Percentiles rank a stretch among this genome's conserved stretches.
phyloP scores from a whole-genome alignment of 2,329 filamentous ascomycete genomes.

The Penicillium concentricum region DNA sequence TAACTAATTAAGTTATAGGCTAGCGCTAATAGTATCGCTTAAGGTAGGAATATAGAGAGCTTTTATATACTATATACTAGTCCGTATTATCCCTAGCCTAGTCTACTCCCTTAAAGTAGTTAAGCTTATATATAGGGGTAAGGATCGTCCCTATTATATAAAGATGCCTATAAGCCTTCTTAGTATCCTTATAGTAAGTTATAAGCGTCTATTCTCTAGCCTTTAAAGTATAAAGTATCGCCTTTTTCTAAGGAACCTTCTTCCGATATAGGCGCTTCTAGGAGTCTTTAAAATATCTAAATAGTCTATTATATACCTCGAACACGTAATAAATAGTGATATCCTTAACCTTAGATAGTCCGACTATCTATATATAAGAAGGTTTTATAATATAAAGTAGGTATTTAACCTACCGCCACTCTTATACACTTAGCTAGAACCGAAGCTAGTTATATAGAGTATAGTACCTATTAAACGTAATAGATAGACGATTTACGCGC shows the following conservation, averaged over 20 bases:
- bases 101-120: not conserved
- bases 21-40: not conserved
- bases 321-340: not conserved
- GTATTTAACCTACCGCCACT: no score
- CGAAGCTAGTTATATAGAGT: no score
- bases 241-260: no score
- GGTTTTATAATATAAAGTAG: no score
- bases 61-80: not conserved
- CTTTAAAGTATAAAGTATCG: not conserved
- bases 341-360: not conserved
- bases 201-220: not conserved
- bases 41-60: not conserved
- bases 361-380: no score
- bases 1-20: no score
- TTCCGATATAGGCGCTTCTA: no score
- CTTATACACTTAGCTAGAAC: not conserved
- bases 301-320: conserved; percentile 3
- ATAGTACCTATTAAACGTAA: no score
- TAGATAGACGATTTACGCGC: no score
- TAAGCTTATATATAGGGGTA: not conserved
- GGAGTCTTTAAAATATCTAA: no score
- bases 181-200: not conserved
- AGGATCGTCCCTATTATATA: not conserved
- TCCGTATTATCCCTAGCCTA: not conserved
- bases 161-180: not conserved